phyloP scores from a whole-genome alignment of 2,329 filamentous ascomycete species.

The Sarocladium kiliense region DNA sequence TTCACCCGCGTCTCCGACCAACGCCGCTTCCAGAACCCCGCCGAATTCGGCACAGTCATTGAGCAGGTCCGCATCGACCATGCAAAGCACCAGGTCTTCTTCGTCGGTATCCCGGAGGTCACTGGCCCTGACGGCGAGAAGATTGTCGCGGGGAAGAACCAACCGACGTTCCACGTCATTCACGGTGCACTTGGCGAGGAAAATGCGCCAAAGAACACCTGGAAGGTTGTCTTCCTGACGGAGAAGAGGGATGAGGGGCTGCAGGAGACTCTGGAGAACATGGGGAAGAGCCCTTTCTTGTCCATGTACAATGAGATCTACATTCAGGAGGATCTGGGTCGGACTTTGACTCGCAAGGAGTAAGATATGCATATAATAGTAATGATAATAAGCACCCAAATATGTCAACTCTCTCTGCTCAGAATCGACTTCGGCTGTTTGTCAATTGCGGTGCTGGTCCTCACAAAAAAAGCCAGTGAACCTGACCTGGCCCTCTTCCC shows the following conservation, averaged over 20 bases:
- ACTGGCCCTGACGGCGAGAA: slow-evolving; percentile 11
- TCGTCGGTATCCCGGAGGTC: slow-evolving; percentile 13
- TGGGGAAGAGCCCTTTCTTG: slow-evolving; percentile 6
- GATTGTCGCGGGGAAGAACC: slow-evolving; percentile 14
- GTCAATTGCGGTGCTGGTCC: too few species aligned
- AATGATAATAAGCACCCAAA: too few species aligned
- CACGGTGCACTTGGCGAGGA: slow-evolving; percentile 8
- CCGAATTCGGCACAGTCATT: slow-evolving; percentile 12
- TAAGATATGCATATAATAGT: background rate
- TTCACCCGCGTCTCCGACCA: slow-evolving; percentile 53
- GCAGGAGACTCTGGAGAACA: background rate
- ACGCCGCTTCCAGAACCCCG: slow-evolving; percentile 45
- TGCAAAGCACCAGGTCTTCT: slow-evolving; percentile 11
- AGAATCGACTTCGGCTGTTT: too few species aligned
- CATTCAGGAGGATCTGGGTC: slow-evolving; percentile 5
- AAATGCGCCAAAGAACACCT: background rate
- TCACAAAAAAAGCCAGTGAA: too few species aligned
- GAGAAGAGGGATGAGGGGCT: background rate
- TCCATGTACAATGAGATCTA: slow-evolving; percentile 9
- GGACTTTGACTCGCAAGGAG: slow-evolving; percentile 5
- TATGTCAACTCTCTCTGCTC: too few species aligned
- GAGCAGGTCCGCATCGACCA: slow-evolving; percentile 14
- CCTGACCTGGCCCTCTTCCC: too few species aligned
- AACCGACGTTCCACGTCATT: slow-evolving; percentile 14
- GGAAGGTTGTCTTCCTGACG: slow-evolving; percentile 5